Percentiles rank a stretch among this genome's conserved stretches.
These are phyloP conservation scores for Heritiera littoralis DNA, from an alignment of 345 rosid genomes.

Conservation along the genomic window DNA sequence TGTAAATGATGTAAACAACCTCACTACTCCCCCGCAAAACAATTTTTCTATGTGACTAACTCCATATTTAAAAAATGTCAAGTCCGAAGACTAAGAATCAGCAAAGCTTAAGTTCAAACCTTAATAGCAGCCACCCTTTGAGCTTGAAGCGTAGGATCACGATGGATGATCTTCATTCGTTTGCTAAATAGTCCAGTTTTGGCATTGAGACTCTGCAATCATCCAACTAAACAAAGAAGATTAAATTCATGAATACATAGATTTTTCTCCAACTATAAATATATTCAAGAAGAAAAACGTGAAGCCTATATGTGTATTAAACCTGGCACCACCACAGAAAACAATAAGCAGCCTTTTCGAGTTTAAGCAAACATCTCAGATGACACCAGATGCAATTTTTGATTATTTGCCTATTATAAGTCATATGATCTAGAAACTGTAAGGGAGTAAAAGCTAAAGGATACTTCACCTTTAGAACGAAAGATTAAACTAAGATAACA, in stretches of 20 bases:
- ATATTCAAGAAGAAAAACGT: background rate
- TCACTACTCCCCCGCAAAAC: background rate
- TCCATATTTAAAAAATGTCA: background rate
- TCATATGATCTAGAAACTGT: background rate
- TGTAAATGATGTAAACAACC: too few relatives aligned
- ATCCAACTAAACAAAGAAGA: slow-evolving; percentile 50
- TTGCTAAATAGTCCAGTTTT: slow-evolving; percentile 90
- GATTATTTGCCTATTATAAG: background rate
- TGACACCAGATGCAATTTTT: background rate
- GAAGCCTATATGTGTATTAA: background rate
- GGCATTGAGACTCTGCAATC: slow-evolving; percentile 87
- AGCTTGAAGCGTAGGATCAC: slow-evolving; percentile 80
- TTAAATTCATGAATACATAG: slow-evolving; percentile 31
- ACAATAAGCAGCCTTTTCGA: background rate
- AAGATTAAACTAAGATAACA: background rate
- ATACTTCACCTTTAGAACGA: background rate
- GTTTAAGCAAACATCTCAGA: background rate
- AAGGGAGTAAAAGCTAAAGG: background rate
- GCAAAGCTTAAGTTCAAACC: slow-evolving; percentile 41
- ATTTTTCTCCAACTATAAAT: background rate
- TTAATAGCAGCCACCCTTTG: slow-evolving; percentile 91
- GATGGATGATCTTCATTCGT: slow-evolving; percentile 87
- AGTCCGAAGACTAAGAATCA: background rate
- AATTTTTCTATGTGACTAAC: background rate
- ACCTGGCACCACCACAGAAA: background rate